phyloP scores from a whole-genome alignment of 371 early-diverging fungal species.

The Apophysomyces elegans region DNA sequence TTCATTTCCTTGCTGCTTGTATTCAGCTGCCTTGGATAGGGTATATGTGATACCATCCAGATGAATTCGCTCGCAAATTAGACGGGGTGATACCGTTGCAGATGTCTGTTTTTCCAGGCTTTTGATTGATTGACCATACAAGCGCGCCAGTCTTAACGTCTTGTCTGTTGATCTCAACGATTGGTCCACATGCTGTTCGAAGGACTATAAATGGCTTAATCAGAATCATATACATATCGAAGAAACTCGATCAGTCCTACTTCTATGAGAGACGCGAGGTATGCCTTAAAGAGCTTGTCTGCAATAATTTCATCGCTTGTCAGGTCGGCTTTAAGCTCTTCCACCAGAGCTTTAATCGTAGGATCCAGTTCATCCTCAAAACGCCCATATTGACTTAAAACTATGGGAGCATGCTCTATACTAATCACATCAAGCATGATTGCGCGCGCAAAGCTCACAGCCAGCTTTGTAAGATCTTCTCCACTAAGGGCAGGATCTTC shows the following conservation, averaged over 20 bases:
- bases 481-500: background rate
- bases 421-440: slow-evolving; percentile 50
- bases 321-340: slow-evolving; percentile 41
- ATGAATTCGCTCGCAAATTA: slow-evolving; percentile 43
- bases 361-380: slow-evolving; percentile 52
- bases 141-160: slow-evolving; percentile 37
- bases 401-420: slow-evolving; percentile 31
- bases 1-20: slow-evolving; percentile 24
- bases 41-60: slow-evolving; percentile 44
- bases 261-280: slow-evolving; percentile 45
- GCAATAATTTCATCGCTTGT: slow-evolving; percentile 30
- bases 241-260: slow-evolving; percentile 25
- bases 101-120: slow-evolving; percentile 21
- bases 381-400: slow-evolving; percentile 49
- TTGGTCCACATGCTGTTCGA: slow-evolving; percentile 31
- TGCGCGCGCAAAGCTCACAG: slow-evolving; percentile 38
- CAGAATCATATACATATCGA: background rate
- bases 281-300: slow-evolving; percentile 38
- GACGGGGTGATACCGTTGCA: slow-evolving; percentile 28
- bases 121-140: slow-evolving; percentile 29
- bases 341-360: slow-evolving; percentile 50
- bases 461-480: slow-evolving; percentile 14
- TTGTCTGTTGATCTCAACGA: slow-evolving; percentile 38
- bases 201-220: slow-evolving; percentile 26
- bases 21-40: slow-evolving; percentile 36